Percentiles rank a stretch among this genome's conserved stretches.
Conservation (phyloP, 176 grass and related monocot genomes). For the Zea luxurians region DNA sequence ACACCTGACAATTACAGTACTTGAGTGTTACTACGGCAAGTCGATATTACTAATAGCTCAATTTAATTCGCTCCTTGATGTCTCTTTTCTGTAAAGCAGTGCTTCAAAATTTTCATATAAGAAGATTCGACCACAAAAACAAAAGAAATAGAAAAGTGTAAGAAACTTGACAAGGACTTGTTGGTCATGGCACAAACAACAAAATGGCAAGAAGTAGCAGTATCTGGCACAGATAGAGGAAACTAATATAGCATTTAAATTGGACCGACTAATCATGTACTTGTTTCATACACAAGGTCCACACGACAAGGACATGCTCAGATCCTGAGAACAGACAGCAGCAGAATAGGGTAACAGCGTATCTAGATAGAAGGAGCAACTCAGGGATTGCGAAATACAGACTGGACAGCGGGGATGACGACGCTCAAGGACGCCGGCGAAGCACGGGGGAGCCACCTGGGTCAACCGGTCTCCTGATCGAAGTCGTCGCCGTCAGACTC, state of each 20-base stretch:
- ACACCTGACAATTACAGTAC: not conserved
- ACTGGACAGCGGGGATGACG: constrained; percentile 1
- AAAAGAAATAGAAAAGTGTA: not conserved
- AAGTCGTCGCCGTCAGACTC: constrained; percentile 95
- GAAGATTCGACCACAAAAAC: not conserved
- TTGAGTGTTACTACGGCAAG: not conserved
- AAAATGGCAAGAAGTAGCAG: constrained; percentile 16
- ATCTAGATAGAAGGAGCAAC: constrained; percentile 23
- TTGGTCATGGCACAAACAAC: not conserved
- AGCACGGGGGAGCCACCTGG: not conserved
- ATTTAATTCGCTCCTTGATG: not conserved
- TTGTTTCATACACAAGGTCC: constrained; percentile 13
- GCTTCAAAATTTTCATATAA: not conserved
- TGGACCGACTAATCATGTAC: not conserved
- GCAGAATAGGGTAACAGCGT: constrained; percentile 12
- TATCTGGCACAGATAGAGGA: not conserved
- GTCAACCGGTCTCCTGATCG: constrained; percentile 85
- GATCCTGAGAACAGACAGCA: not conserved
- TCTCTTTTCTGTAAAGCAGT: not conserved
- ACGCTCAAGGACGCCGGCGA: not conserved
- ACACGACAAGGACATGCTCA: not conserved
- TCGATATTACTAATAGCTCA: not conserved
- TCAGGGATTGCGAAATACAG: constrained; percentile 31
- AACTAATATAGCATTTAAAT: constrained; percentile 13
- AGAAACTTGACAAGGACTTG: not conserved